Percentiles rank a stretch among this genome's conserved stretches.
These are phyloP conservation scores for Lithospermum erythrorhizon DNA, from an alignment of 257 asterid genomes.

Conservation along the genomic window DNA sequence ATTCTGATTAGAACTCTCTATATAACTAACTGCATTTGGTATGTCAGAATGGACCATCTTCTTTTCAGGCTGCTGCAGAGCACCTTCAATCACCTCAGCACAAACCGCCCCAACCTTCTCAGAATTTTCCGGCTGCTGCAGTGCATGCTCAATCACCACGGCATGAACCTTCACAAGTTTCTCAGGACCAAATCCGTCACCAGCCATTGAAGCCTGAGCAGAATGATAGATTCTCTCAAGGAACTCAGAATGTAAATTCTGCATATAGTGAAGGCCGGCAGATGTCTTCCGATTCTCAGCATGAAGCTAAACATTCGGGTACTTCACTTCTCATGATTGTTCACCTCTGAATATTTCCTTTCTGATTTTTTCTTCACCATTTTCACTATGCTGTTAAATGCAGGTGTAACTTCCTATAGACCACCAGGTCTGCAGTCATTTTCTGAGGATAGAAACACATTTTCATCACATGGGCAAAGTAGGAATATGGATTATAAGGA, in stretches of 20 bases:
- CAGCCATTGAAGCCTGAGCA: constrained; percentile 26
- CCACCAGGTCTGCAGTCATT: constrained; percentile 13
- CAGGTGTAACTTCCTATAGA: constrained; percentile 22
- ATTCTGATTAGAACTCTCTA: constrained; percentile 1
- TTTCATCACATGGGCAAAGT: constrained; percentile 26
- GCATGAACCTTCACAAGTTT: constrained; percentile 25
- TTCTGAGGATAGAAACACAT: constrained; percentile 26
- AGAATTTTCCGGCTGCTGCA: constrained; percentile 14
- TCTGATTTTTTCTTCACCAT: background rate
- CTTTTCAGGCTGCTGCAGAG: constrained; percentile 27
- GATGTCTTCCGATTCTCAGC: constrained; percentile 19
- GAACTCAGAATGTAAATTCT: constrained; percentile 22
- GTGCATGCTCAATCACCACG: constrained; percentile 31
- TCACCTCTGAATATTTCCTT: no score
- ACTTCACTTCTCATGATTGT: constrained; percentile 1
- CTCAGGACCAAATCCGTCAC: constrained; percentile 21
- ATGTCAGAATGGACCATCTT: constrained; percentile 54
- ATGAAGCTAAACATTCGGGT: constrained; percentile 47
- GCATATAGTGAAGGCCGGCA: constrained; percentile 20
- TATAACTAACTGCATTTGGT: constrained; percentile 4
- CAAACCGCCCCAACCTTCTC: constrained; percentile 26
- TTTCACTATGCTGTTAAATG: background rate
- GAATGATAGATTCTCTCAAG: constrained; percentile 28
- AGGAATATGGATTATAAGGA: constrained; percentile 84
- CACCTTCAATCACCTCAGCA: constrained; percentile 29